Base-by-base conservation (phyloP, 2,329 filamentous ascomycete species). In the Xenosphaeropsis pyriputrescens region DNA sequence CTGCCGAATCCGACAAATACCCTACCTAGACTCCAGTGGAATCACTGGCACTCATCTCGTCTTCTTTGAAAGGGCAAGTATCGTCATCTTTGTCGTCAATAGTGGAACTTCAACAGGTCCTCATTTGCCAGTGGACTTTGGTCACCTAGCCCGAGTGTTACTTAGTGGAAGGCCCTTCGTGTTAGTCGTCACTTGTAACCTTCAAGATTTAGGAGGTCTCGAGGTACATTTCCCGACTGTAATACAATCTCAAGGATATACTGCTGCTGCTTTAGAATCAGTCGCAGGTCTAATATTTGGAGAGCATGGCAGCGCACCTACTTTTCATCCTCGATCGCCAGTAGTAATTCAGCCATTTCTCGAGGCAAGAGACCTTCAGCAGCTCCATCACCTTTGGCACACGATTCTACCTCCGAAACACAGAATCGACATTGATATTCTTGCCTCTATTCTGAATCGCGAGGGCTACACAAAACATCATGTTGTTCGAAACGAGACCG, bases 1-100 rank as follows among this genome's bases (percentile, higher is more conserved):
- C 49, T 59, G 66, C 2, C 66, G 65, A 54, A 64, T 86, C 43
- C 72, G 77, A 15, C 82, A 86, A 52, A 72, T 85, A 32, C 79
- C 82, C 5, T 88, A 84, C 57, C 64, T 41, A 2, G 33, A 39
- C 16, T 14, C 2, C 6, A 38, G 31, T 26, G 35, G 38, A 69
- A 69, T 9, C 79, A 85, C 51, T 60, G 65, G 18, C 50, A 22
- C 40, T 43, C 30, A 44, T 43, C 30, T 45, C 49, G 34, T 43
- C 45, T 18, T 43, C 45, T 15, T 46, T 49, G 32, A 38, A 45
- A 17, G 41, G 44, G 30, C 42, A 47, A 41, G 49, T n/a, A 47
- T 47, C 14, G 52, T 72, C 36, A 58, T 65, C 13, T 54, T 68
- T 12, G 58, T 65, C 34, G 53, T 70, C 40, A 65, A 64, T 31